These are phyloP conservation scores for Cetradonia linearis DNA, from an alignment of 495 filamentous ascomycete genomes.

Conservation along the genomic window DNA sequence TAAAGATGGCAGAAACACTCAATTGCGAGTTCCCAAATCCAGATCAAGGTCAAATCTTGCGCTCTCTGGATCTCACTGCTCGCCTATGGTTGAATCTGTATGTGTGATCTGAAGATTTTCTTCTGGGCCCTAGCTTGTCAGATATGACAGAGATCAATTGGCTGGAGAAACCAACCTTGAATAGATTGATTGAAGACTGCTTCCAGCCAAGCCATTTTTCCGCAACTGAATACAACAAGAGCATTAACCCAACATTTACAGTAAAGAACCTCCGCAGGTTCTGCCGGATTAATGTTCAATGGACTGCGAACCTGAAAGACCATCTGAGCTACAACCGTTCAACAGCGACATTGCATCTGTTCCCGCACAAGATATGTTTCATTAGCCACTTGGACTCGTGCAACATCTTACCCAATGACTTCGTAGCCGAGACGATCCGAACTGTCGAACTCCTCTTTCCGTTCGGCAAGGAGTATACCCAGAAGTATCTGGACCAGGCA, in stretches of 20 bases:
- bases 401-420: slow-evolving; percentile 18
- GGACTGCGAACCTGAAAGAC: slow-evolving; percentile 12
- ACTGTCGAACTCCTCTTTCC: slow-evolving; percentile 26
- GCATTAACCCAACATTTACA: slow-evolving; percentile 2
- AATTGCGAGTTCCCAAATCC: slow-evolving; percentile 2
- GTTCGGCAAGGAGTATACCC: not conserved
- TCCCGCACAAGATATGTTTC: slow-evolving; percentile 9
- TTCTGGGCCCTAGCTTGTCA: slow-evolving; percentile 8
- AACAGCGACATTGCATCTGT: slow-evolving; percentile 1
- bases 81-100: slow-evolving; percentile 3
- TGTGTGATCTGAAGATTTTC: slow-evolving; percentile 8
- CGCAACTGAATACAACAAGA: not conserved
- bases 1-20: slow-evolving; percentile 2
- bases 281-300: slow-evolving; percentile 12
- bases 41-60: slow-evolving; percentile 3
- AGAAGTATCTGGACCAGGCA: slow-evolving; percentile 17
- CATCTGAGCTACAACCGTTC: slow-evolving; percentile 11
- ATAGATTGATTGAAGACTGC: not conserved
- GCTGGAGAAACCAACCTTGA: not conserved
- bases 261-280: slow-evolving; percentile 4
- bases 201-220: not conserved
- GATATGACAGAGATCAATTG: slow-evolving; percentile 6
- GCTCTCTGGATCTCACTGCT: slow-evolving; percentile 4
- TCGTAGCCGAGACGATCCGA: slow-evolving; percentile 24
- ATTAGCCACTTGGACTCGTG: slow-evolving; percentile 11